Base-by-base conservation (phyloP, 768 basidiomycete genomes). In the Boletus rubroflammeus region DNA sequence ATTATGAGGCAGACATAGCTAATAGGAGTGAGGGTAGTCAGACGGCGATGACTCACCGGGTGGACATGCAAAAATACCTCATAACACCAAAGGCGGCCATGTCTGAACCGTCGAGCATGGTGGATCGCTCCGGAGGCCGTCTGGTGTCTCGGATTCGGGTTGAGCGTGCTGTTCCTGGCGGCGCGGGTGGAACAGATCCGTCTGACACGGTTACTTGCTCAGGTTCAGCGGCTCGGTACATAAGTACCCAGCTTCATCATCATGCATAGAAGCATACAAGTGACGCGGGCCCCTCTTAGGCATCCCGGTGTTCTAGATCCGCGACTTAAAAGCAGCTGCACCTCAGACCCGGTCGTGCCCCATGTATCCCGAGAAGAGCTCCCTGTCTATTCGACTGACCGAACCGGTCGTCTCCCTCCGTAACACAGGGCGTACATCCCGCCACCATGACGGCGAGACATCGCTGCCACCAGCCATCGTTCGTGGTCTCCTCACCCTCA, bases 331-430 rank as follows among this genome's bases (percentile, higher is more conserved):
- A 52, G 36, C 15, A 25, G 29, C 34, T 14, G 15, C n/a, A 31
- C 21, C 17, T 14, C 41, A 10, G 21, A 13, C 28, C 15, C 23
- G 13, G 38, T 25, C 47, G 21, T 44, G 3, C 21, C 15, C 15
- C 58, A 64, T 64, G 58, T 28, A 32, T 50, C 49, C 51, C n/a
- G 57, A 62, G 13, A 79, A 75, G 52, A 80, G 74, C 62, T 68
- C 76, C 15, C 72, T 84, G 11, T 71, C 74, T 17, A 82, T 91
- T 57, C 76, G 78, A 23, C 76, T 92, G 50, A 84, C 85, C 5
- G 89, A 92, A 64, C 81, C 86, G 3, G 86, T 86, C 47, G 81
- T 90, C 50, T 85, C 87, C 67, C 77, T 92, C 40, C 77, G 81
- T 47, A 71, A 64, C 57, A 53, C 76, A 46, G 79, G 81, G 62